Evolutionary conservation across 139 green algal genomes (phyloP).

Genomic region (Closterium sp.): DNA sequence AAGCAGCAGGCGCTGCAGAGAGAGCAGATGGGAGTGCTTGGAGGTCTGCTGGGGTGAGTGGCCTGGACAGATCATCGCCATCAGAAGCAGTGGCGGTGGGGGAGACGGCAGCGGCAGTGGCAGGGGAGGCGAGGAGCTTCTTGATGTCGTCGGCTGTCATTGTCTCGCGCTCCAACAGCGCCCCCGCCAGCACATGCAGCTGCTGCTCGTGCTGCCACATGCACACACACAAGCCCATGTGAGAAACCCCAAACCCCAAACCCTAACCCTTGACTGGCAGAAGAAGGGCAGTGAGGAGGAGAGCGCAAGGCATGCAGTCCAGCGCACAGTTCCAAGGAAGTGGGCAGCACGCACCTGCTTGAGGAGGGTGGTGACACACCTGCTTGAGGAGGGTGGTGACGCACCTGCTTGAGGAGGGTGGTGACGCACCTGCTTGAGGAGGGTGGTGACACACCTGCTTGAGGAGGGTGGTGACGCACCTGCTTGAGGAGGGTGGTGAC

Average conservation of each 20-base stretch:
- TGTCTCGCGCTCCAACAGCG: conserved; percentile 90
- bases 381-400: conserved; percentile 67
- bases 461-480: conserved; percentile 73
- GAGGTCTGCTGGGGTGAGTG: too few species aligned
- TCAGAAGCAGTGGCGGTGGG: too few species aligned
- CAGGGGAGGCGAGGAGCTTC: not conserved
- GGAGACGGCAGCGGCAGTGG: not conserved
- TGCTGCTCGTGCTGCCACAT: conserved; percentile 68
- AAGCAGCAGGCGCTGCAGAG: too few species aligned
- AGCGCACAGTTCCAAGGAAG: too few species aligned
- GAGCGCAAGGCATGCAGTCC: too few species aligned
- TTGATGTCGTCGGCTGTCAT: conserved; percentile 47
- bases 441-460: conserved; percentile 64
- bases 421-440: conserved; percentile 78
- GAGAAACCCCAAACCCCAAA: too few species aligned
- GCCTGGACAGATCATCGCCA: too few species aligned
- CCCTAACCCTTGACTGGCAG: too few species aligned
- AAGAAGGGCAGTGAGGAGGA: too few species aligned
- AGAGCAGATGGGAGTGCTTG: too few species aligned
- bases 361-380: conserved; percentile 68
- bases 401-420: conserved; percentile 68
- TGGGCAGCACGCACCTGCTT: not conserved
- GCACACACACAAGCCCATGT: conserved; percentile 61
- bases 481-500: conserved; percentile 67
- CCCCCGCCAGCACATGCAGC: conserved; percentile 84